These are phyloP conservation scores for Coemansia aciculifera DNA, from an alignment of 192 early-diverging fungal genomes.

Conservation along the genomic window DNA sequence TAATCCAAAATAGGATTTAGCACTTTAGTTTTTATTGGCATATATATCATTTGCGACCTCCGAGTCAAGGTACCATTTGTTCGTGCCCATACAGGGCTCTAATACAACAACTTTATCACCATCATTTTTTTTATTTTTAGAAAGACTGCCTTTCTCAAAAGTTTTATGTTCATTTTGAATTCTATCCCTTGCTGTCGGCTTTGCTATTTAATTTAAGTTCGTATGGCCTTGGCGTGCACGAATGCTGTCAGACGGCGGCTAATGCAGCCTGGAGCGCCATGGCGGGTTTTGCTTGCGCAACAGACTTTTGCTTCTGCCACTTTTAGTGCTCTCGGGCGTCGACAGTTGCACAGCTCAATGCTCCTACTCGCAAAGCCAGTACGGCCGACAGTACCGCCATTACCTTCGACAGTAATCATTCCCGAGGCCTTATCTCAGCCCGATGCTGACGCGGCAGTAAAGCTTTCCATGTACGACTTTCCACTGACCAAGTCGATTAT, in stretches of 20 bases:
- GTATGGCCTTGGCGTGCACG: neutral
- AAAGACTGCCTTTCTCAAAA: no score
- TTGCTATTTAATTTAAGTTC: neutral
- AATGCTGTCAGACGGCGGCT: neutral
- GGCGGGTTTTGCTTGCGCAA: neutral
- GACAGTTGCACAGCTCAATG: neutral
- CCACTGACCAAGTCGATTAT: constrained; percentile 31
- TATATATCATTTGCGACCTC: no score
- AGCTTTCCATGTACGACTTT: constrained; percentile 52
- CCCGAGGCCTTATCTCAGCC: constrained; percentile 5
- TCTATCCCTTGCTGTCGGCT: neutral
- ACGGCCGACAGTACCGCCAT: neutral
- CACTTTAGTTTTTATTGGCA: no score
- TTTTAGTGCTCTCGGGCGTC: neutral
- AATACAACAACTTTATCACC: no score
- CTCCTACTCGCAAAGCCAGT: neutral
- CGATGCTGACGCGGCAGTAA: constrained; percentile 7
- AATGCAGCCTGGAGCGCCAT: neutral
- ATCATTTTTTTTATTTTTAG: no score
- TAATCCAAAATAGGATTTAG: no score
- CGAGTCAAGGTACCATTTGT: no score
- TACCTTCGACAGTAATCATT: neutral
- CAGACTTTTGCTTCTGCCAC: neutral
- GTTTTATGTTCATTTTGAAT: neutral
- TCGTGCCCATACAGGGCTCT: no score